phyloP scores from a whole-genome alignment of 2,329 filamentous ascomycete species.

The Exophiala spinifera region DNA sequence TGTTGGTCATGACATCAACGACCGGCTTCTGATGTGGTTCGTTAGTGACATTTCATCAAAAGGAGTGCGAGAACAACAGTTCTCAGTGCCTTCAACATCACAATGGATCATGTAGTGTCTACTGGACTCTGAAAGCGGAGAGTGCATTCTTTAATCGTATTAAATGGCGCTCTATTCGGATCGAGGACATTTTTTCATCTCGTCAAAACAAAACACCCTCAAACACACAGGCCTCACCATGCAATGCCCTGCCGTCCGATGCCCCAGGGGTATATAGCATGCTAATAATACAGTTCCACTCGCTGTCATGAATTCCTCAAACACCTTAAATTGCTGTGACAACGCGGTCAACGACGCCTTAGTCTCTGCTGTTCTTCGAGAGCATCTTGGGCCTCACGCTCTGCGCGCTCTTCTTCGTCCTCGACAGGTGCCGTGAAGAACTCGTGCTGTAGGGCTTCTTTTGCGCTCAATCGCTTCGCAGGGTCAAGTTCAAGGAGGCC shows the following conservation, averaged over 20 bases:
- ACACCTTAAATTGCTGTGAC: background rate
- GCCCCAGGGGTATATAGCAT: constrained; percentile 17
- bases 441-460: constrained; percentile 44
- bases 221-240: background rate
- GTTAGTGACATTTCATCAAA: too few relatives aligned
- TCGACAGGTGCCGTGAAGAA: constrained; percentile 42
- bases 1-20: background rate
- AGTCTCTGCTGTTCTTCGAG: constrained; percentile 12
- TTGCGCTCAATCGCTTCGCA: constrained; percentile 41
- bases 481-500: constrained; percentile 46
- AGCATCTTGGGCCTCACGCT: constrained; percentile 25
- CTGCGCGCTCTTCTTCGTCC: constrained; percentile 29
- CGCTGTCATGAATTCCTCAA: constrained; percentile 8
- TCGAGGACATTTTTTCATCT: background rate
- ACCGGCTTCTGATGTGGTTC: too few relatives aligned
- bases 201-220: background rate
- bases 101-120: background rate
- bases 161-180: too few relatives aligned
- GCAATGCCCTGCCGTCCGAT: constrained; percentile 13
- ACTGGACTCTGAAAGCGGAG: too few relatives aligned
- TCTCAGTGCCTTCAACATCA: background rate
- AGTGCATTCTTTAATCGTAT: too few relatives aligned
- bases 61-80: too few relatives aligned
- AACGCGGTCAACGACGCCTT: constrained; percentile 4
- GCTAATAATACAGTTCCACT: constrained; percentile 19